phyloP scores from a whole-genome alignment of 495 filamentous ascomycete species.

The Neurospora sp. region DNA sequence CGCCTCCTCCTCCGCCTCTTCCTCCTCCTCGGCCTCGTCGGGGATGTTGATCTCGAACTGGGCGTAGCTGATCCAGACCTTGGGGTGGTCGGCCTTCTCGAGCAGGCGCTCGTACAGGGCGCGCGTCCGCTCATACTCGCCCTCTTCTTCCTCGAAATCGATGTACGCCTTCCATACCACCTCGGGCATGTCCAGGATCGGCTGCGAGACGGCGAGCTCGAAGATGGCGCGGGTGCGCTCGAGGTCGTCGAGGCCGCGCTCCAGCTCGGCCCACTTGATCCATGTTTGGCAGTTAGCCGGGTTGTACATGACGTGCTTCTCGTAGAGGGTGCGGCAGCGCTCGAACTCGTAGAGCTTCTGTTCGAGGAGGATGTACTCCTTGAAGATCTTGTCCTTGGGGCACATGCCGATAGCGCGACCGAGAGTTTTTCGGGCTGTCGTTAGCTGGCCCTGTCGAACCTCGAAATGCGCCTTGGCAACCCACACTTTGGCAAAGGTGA shows the following conservation, averaged over 20 bases:
- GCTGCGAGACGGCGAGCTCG: conserved; percentile 78
- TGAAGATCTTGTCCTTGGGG: conserved; percentile 91
- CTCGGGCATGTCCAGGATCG: conserved; percentile 92
- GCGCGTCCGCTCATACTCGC: conserved; percentile 73
- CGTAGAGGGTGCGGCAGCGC: conserved; percentile 80
- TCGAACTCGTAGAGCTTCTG: conserved; percentile 85
- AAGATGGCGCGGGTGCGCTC: conserved; percentile 85
- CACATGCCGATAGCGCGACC: conserved; percentile 87
- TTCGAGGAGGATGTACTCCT: conserved; percentile 86
- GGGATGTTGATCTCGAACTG: conserved; percentile 90
- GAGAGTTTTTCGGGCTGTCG: conserved; percentile 72
- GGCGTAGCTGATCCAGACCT: conserved; percentile 97
- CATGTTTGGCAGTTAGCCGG: conserved; percentile 81
- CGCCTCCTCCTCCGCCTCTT: conserved; percentile 32
- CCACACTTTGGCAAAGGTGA: conserved; percentile 97
- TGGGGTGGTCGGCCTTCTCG: conserved; percentile 90
- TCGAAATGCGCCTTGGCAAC: conserved; percentile 88
- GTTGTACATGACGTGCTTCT: conserved; percentile 89
- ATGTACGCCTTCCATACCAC: conserved; percentile 95
- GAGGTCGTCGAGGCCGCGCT: conserved; percentile 79
- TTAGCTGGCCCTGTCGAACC: conserved; percentile 72
- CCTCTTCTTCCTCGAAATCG: conserved; percentile 92
- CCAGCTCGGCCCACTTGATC: conserved; percentile 90
- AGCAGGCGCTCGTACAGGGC: conserved; percentile 85
- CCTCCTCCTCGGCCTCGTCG: conserved; percentile 42